Evolutionary conservation across 2,329 filamentous ascomycete genomes (phyloP).

Genomic region (Dactylonectria macrodidyma): DNA sequence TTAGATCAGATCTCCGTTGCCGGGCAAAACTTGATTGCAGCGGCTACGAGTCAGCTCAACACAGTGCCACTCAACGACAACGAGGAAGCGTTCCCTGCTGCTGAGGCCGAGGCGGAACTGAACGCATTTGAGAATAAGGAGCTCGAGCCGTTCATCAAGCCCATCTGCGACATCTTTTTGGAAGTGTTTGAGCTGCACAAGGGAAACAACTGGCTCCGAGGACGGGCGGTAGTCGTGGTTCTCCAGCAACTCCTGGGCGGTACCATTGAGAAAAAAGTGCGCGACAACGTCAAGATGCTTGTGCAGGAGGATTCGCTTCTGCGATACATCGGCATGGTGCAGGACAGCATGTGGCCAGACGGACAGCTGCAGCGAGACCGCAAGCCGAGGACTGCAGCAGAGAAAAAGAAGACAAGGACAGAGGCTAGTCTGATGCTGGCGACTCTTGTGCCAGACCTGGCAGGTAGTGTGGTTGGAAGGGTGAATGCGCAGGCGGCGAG

Average conservation of each 20-base stretch:
- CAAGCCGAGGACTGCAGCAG: constrained; percentile 73
- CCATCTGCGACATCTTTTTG: constrained; percentile 97
- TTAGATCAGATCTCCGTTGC: constrained; percentile 94
- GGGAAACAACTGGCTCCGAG: constrained; percentile 97
- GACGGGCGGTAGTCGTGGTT: constrained; percentile 94
- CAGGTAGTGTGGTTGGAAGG: constrained; percentile 92
- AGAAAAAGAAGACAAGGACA: constrained; percentile 85
- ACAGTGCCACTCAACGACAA: constrained; percentile 66
- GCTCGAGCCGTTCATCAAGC: constrained; percentile 95
- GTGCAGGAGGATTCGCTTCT: constrained; percentile 85
- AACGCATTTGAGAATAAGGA: constrained; percentile 93
- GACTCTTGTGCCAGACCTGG: constrained; percentile 91
- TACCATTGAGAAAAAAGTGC: constrained; percentile 95
- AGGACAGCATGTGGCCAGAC: constrained; percentile 86
- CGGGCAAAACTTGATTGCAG: constrained; percentile 90
- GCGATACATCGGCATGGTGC: constrained; percentile 81
- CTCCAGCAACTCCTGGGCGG: constrained; percentile 95
- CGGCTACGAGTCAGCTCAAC: constrained; percentile 76
- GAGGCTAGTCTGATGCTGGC: constrained; percentile 93
- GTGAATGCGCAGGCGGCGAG: constrained; percentile 93
- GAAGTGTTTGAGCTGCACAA: constrained; percentile 95
- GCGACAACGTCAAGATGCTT: constrained; percentile 83
- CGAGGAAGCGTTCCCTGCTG: constrained; percentile 67
- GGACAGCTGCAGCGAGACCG: constrained; percentile 68
- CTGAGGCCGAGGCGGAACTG: constrained; percentile 93